Evolutionary conservation across 345 rosid genomes (phyloP).

Genomic region (Erucastrum elatum): DNA sequence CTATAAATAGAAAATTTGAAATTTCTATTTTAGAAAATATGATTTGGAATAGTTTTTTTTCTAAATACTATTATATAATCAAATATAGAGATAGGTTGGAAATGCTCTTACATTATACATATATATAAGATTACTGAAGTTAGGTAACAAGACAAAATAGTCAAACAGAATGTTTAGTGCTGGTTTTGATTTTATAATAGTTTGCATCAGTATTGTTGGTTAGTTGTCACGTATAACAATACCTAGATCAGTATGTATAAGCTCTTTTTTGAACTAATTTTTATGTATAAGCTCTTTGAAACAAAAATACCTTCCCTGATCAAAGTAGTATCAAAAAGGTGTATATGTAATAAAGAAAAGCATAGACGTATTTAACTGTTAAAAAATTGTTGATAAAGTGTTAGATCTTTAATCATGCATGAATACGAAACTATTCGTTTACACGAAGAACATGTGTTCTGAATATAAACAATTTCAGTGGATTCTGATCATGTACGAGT

Average conservation of each 20-base stretch:
- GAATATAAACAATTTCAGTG: conserved; percentile 17
- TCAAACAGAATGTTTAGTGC: neutral
- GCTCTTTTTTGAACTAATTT: no score
- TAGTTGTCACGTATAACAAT: neutral
- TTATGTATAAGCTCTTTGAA: neutral
- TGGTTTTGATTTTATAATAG: neutral
- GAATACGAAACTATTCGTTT: neutral
- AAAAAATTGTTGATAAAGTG: neutral
- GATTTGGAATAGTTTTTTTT: neutral
- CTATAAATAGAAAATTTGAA: no score
- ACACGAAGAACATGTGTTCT: conserved; percentile 19
- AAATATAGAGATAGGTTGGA: no score
- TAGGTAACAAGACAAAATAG: neutral
- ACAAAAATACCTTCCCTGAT: conserved; percentile 3
- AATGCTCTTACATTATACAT: neutral
- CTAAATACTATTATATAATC: neutral
- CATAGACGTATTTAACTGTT: neutral
- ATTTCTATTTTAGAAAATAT: no score
- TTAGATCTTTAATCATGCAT: neutral
- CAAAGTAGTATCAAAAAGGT: neutral
- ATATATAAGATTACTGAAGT: neutral
- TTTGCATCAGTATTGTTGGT: neutral
- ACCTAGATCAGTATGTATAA: neutral
- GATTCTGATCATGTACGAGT: conserved; percentile 18
- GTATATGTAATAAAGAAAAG: neutral